Evolutionary conservation across 73 alveolate genomes (phyloP), one percentile per base, ranked within the genome.

Genomic region (Paramecium primaurelia): DNA sequence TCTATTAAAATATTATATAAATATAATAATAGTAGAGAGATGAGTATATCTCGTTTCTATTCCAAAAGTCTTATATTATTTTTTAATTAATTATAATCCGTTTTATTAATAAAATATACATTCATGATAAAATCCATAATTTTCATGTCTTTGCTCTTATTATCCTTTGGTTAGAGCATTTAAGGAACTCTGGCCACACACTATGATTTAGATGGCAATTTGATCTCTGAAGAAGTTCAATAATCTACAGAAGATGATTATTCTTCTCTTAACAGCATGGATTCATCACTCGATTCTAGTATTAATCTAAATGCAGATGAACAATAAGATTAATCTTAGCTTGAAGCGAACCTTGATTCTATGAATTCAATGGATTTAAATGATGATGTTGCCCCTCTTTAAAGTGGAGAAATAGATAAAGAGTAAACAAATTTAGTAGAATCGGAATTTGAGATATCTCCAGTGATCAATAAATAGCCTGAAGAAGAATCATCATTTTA

Each of bases 161-260:
- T 18, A 54, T 18, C 34, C 9, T 54, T 54, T 8, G 22, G 69
- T 4, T 54, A 54, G 69, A 54, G 34, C 69, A 54, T 2, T 1
- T 54, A 54, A 54, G 88, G 84, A 64, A 64, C 88, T 38, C 4
- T 75, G 12, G 88, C 47, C 37, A 75, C 88, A 0, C 88, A 75
- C 40, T 75, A 75, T 38, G 88, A 75, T 42, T 38, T 75, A 34
- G 88, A 75, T 42, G 88, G 88, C 18, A 75, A 75, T 37, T 14
- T 75, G 16, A 75, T 75, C 47, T 36, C 88, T n/a, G 88, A 75
- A 16, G 88, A 75, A 75, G 58, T 75, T 14, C 40, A 75, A 75
- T 14, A 9, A 26, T 34, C 60, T 30, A 75, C 36, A n/a, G 88
- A 75, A 75, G 69, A 75, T 10, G 68, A 38, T 54, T 54, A 54